A percentile compares a stretch with the other conserved stretches of the same genome.
phyloP scores from a whole-genome alignment of 2,329 filamentous ascomycete genomes.

The Cordyceps cateniannulata region DNA sequence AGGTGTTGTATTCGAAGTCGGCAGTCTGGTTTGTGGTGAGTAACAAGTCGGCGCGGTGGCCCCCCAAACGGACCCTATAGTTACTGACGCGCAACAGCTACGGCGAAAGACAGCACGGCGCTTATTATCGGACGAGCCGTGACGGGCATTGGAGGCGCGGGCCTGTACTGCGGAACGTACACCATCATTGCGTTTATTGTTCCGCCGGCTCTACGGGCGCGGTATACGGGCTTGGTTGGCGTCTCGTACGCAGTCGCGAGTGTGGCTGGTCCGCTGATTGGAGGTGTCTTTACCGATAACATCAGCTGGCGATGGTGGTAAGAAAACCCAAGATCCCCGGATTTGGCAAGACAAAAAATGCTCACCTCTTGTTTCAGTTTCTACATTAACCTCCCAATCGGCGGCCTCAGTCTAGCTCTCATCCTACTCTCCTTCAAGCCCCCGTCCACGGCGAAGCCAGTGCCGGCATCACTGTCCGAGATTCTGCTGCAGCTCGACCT shows the following conservation, averaged over 20 bases:
- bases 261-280: slow-evolving; percentile 20
- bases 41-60: neutral
- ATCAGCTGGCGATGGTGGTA: slow-evolving; percentile 5
- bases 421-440: slow-evolving; percentile 27
- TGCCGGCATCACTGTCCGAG: slow-evolving; percentile 24
- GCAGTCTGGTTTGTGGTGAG: slow-evolving; percentile 32
- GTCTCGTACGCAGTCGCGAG: slow-evolving; percentile 17
- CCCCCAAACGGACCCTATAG: no score
- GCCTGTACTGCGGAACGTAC: slow-evolving; percentile 35
- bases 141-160: slow-evolving; percentile 35
- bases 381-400: slow-evolving; percentile 22
- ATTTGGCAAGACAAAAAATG: neutral
- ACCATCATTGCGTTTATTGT: slow-evolving; percentile 33
- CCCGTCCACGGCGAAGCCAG: slow-evolving; percentile 26
- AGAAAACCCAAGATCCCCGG: neutral
- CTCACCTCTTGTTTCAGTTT: slow-evolving; percentile 7
- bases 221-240: slow-evolving; percentile 19
- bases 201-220: slow-evolving; percentile 15
- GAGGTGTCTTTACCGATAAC: slow-evolving; percentile 19
- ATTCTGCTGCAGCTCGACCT: slow-evolving; percentile 28
- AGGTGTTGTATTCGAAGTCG: slow-evolving; percentile 36
- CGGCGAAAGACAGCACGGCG: slow-evolving; percentile 33
- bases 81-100: slow-evolving; percentile 15
- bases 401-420: slow-evolving; percentile 14
- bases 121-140: slow-evolving; percentile 41